Evolutionary conservation across 1,284 basidiomycete species (phyloP), one percentile per base, ranked within the genome.

Genomic region (Ustilago xerochloae): DNA sequence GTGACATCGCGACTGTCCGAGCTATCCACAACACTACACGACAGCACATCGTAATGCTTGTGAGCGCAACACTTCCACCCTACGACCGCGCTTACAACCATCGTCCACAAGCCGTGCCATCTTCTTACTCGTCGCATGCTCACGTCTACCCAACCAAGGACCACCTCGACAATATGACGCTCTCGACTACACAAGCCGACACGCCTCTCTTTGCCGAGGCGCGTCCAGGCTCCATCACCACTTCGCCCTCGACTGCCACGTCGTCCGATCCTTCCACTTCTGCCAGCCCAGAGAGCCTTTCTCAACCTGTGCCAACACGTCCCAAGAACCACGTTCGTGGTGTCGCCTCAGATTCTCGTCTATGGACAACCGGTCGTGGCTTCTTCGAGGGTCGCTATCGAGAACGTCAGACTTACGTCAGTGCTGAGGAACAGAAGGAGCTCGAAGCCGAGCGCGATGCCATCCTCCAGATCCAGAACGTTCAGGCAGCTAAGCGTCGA

Each of bases 281-380:
- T 29, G n/a, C 45, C 4, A 5, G 46, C 13, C 49, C 63, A 1
- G 51, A 51, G 24, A 60, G 36, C 36, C 52, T 59, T 5, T 52
- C 38, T 4, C 69, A 66, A 28, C 47, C 63, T 6, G 22, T 73
- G 45, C 70, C 70, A 2, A 53, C 72, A 22, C 59, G 69, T 15
- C 74, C 74, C 16, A 63, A 71, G 53, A 68, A 75, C 39, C 68
- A 75, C 32, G 55, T 75, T n/a, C 68, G 73, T 26, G 64, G 68
- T 52, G 35, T 62, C 52, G 69, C 58, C 36, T 68, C 63, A 1
- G 73, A 75, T n/a, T 65, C 73, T 33, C 63, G 61, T 16, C 41
- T 71, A 29, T 67, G 64, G 60, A 66, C 67, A 2, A 69, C 71
- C 4, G 65, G 62, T 0, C 60, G 63, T 26, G 43, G 45, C 32